Evolutionary conservation across 2,329 filamentous ascomycete species (phyloP).

Genomic region (Elsinoe batatas): DNA sequence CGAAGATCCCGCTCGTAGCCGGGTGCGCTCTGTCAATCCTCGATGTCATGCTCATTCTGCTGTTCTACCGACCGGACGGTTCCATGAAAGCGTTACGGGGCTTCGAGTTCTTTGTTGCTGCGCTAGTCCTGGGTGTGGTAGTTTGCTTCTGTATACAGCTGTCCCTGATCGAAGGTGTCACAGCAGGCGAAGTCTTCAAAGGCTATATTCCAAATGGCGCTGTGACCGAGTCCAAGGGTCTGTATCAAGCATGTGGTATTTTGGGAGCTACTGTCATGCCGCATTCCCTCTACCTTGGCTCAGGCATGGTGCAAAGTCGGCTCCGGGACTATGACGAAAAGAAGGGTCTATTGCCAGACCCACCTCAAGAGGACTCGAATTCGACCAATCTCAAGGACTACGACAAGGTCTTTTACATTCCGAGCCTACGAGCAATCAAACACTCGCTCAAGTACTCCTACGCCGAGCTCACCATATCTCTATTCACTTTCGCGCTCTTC

Average conservation of each 20-base stretch:
- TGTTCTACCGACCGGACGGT: conserved; percentile 53
- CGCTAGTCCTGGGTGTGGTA: conserved; percentile 57
- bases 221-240: conserved; percentile 47
- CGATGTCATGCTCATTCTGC: conserved; percentile 57
- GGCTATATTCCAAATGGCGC: conserved; percentile 55
- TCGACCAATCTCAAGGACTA: conserved; percentile 22
- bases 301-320: conserved; percentile 58
- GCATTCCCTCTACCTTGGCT: conserved; percentile 58
- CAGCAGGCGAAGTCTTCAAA: conserved; percentile 50
- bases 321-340: conserved; percentile 54
- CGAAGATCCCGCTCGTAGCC: conserved; percentile 54
- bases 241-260: conserved; percentile 66
- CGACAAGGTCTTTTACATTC: conserved; percentile 28
- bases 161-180: conserved; percentile 48
- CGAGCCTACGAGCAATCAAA: conserved; percentile 30
- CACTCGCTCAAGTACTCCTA: conserved; percentile 33
- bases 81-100: conserved; percentile 49
- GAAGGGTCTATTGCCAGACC: conserved; percentile 22
- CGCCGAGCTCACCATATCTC: conserved; percentile 29
- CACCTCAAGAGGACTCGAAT: conserved; percentile 13
- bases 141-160: conserved; percentile 63
- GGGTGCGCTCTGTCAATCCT: conserved; percentile 59
- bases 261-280: conserved; percentile 68
- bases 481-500: conserved; percentile 35
- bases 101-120: conserved; percentile 57